These are phyloP conservation scores for Rhizophora apiculata DNA, from an alignment of 345 rosid species.

Conservation along the genomic window DNA sequence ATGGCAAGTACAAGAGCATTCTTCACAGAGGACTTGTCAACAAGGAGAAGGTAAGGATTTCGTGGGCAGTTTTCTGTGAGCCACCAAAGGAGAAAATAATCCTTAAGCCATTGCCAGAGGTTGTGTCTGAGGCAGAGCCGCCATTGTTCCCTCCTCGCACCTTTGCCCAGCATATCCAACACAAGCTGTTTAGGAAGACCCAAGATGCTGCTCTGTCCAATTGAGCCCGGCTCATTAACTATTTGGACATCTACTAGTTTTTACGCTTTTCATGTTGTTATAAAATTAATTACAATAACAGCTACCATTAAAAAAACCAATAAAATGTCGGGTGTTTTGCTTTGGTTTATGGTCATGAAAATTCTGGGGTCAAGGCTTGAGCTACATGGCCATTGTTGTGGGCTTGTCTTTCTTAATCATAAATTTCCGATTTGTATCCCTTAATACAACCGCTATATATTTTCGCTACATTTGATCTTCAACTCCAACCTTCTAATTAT, in stretches of 20 bases:
- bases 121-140: slow-evolving; percentile 61
- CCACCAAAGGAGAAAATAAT: slow-evolving; percentile 93
- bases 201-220: slow-evolving; percentile 27
- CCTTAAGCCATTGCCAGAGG: slow-evolving; percentile 71
- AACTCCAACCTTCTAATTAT: too few species aligned
- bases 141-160: slow-evolving; percentile 86
- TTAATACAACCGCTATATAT: too few species aligned
- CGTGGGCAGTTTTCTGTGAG: slow-evolving; percentile 97
- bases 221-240: too few species aligned
- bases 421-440: too few species aligned
- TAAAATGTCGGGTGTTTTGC: too few species aligned
- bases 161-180: slow-evolving; percentile 74
- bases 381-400: neutral
- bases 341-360: too few species aligned
- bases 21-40: slow-evolving; percentile 90
- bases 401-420: neutral
- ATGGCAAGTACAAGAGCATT: slow-evolving; percentile 87
- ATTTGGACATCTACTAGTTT: too few species aligned
- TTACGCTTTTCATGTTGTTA: too few species aligned
- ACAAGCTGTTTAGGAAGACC: slow-evolving; percentile 73
- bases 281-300: too few species aligned
- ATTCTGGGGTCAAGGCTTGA: neutral
- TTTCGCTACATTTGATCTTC: too few species aligned
- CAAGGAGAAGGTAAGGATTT: slow-evolving; percentile 91
- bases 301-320: too few species aligned